A percentile compares a stretch with the other conserved stretches of the same genome.
phyloP scores from a whole-genome alignment of 495 filamentous ascomycete genomes.

The Neurospora sp. region DNA sequence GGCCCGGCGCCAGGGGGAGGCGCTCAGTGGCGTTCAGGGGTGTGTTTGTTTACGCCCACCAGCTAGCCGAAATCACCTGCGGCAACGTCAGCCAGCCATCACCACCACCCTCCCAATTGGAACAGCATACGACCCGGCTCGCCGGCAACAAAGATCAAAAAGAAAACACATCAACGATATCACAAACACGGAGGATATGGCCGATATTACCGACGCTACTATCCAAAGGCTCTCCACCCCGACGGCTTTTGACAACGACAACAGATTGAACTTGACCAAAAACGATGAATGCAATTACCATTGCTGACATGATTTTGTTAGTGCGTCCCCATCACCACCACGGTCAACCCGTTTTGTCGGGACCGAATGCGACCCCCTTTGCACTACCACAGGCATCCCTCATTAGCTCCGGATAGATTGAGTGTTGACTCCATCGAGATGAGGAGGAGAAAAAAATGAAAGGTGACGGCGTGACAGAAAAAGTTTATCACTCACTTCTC shows the following conservation, averaged over 20 bases:
- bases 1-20: neutral
- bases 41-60: neutral
- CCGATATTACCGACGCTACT: neutral
- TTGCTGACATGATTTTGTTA: neutral
- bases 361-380: neutral
- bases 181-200: neutral
- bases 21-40: neutral
- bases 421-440: neutral
- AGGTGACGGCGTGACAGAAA: neutral
- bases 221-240: neutral
- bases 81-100: neutral
- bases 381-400: neutral
- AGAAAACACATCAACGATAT: neutral
- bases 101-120: neutral
- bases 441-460: neutral
- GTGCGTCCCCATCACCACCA: neutral
- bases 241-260: neutral
- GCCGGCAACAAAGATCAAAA: neutral
- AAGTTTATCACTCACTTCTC: neutral
- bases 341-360: neutral
- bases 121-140: neutral
- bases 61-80: neutral
- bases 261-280: neutral
- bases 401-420: neutral
- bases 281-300: neutral